Evolutionary conservation across 73 alveolate species (phyloP).

Genomic region (Paramecium biaurelia): DNA sequence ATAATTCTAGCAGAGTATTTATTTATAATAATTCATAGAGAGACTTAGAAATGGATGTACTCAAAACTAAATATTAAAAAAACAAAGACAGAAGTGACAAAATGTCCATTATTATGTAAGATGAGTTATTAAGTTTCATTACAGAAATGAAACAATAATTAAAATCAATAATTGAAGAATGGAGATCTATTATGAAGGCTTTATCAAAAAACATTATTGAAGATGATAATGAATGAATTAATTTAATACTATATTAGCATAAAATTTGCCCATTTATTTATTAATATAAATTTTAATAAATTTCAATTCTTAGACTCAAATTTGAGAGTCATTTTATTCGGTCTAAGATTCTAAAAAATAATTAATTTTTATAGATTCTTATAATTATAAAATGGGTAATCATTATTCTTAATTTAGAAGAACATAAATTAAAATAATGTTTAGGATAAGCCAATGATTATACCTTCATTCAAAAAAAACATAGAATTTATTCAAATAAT

Average conservation of each 20-base stretch:
- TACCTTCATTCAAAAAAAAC: not conserved
- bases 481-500: not conserved
- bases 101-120: constrained; percentile 42
- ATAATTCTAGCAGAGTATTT: constrained; percentile 45
- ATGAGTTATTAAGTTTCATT: not conserved
- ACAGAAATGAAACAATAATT: not conserved
- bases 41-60: constrained; percentile 60
- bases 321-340: no score
- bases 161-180: not conserved
- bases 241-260: not conserved
- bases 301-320: not conserved
- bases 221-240: constrained; percentile 18
- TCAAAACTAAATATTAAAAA: constrained; percentile 44
- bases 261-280: no score
- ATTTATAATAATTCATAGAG: constrained; percentile 4
- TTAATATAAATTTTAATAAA: no score
- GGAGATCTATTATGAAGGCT: not conserved
- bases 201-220: not conserved
- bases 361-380: no score
- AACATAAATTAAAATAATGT: no score
- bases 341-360: no score
- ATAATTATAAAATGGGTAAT: no score
- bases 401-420: no score
- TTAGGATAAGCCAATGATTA: no score
- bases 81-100: constrained; percentile 47